Evolutionary conservation across 768 basidiomycete genomes (phyloP), one percentile per base, ranked within the genome.

Genomic region (Mycena crocata): DNA sequence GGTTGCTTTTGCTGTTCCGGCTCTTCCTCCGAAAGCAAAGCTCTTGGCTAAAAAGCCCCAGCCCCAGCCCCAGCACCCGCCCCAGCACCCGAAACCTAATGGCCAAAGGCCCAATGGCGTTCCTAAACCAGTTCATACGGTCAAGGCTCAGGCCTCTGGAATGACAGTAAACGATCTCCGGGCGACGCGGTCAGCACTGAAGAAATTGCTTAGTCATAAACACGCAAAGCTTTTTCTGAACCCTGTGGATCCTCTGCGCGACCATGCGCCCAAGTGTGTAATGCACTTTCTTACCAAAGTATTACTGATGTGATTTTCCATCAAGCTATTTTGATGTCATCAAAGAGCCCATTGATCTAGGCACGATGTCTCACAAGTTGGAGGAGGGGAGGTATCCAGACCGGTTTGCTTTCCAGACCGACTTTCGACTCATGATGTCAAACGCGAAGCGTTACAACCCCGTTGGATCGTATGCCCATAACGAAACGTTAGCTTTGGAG

Each of bases 191-290:
- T 92, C 86, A 65, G 91, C 90, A 3, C 77, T 97, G 73, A 92
- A 92, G 84, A 96, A 96, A 75, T 79, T 97, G 34, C 86, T 86
- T 73, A 73, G 86, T 28, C 86, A 95, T 77, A 95, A 93, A 77
- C 89, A 87, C 65, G 90, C 93, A 5, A 76, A 79, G 30, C 73
- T 93, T 57, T 99, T 99, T 79, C 81, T 90, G 44, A 89, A 93
- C 64, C 95, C 97, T 34, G 97, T 99, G n/a, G 96, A 98, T 79
- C 96, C 96, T n/a, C 88, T 97, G 44, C 86, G 95, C 69, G 96
- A 98, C 72, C 86, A 88, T 73, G 96, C 95, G 13, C 94, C 94
- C 21, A 93, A 93, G 93, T 97, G 76, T 57, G 86, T 83, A 48
- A 30, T 69, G 9, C 31, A 56, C 37, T 60, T 46, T 60, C 64